These are phyloP conservation scores for Melanogaster broomeanus DNA, from an alignment of 768 basidiomycete species.

Conservation along the genomic window DNA sequence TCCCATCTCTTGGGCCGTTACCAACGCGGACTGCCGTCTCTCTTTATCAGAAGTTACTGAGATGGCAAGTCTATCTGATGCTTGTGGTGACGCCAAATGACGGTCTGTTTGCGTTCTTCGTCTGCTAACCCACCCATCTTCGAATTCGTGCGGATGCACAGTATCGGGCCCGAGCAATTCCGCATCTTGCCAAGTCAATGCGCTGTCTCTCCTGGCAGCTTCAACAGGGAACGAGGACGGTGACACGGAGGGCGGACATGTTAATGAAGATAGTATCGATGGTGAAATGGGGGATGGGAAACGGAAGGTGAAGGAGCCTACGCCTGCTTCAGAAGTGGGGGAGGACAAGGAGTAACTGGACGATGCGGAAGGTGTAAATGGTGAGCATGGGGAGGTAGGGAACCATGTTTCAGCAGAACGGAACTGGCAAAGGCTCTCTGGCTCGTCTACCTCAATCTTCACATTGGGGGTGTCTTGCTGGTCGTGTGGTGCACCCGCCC, in stretches of 20 bases:
- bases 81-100: slow-evolving; percentile 7
- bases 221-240: slow-evolving; percentile 1
- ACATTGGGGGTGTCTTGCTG: slow-evolving; percentile 26
- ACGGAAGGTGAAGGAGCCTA: slow-evolving; percentile 14
- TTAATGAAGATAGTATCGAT: slow-evolving; percentile 7
- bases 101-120: slow-evolving; percentile 12
- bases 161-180: slow-evolving; percentile 49
- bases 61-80: background rate
- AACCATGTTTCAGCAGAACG: slow-evolving; percentile 5
- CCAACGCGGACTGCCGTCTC: background rate
- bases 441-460: slow-evolving; percentile 46
- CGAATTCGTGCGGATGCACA: slow-evolving; percentile 43
- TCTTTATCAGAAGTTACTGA: slow-evolving; percentile 1
- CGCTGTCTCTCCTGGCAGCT: slow-evolving; percentile 16
- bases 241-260: slow-evolving; percentile 7
- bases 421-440: slow-evolving; percentile 25
- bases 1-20: slow-evolving; percentile 6
- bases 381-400: slow-evolving; percentile 20
- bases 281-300: slow-evolving; percentile 14
- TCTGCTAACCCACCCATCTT: slow-evolving; percentile 35
- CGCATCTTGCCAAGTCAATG: slow-evolving; percentile 43
- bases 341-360: slow-evolving; percentile 19
- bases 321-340: slow-evolving; percentile 17
- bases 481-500: slow-evolving; percentile 17
- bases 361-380: slow-evolving; percentile 13